Conservation (phyloP, 331 rosid genomes). For the Acacia concinna region DNA sequence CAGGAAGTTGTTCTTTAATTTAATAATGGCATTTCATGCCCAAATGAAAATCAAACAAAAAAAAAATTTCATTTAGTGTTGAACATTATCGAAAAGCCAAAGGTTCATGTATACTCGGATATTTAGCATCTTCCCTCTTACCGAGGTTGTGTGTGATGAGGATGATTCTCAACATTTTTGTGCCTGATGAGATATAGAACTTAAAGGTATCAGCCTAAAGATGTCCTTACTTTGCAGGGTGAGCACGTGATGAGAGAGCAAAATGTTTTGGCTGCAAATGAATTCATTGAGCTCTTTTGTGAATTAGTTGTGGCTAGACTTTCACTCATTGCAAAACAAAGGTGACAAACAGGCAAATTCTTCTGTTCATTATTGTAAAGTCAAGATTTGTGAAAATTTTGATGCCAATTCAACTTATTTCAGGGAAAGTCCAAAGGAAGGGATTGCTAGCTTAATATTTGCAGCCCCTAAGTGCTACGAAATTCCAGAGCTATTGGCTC, state of each 20-base stretch:
- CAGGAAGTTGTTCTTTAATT: not conserved
- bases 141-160: not conserved
- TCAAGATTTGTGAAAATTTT: not conserved
- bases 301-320: conserved; percentile 83
- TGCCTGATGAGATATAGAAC: not conserved
- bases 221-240: conserved; percentile 53
- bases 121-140: not conserved
- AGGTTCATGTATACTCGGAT: not conserved
- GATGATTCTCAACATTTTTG: not conserved
- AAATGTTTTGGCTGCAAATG: conserved; percentile 90
- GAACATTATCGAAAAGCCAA: no score
- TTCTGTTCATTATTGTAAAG: not conserved
- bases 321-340: conserved; percentile 82
- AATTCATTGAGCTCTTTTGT: conserved; percentile 89
- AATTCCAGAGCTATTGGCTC: conserved; percentile 76
- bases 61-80: no score
- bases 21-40: not conserved
- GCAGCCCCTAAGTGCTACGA: conserved; percentile 93
- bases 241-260: conserved; percentile 98
- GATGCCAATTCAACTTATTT: no score
- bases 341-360: conserved; percentile 40
- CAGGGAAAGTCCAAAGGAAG: conserved; percentile 62
- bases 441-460: conserved; percentile 84
- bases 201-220: not conserved
- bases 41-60: not conserved